A percentile compares a stretch with the other conserved stretches of the same genome.
Evolutionary conservation across 345 rosid species (phyloP).

Genomic region (Bruguiera parviflora): DNA sequence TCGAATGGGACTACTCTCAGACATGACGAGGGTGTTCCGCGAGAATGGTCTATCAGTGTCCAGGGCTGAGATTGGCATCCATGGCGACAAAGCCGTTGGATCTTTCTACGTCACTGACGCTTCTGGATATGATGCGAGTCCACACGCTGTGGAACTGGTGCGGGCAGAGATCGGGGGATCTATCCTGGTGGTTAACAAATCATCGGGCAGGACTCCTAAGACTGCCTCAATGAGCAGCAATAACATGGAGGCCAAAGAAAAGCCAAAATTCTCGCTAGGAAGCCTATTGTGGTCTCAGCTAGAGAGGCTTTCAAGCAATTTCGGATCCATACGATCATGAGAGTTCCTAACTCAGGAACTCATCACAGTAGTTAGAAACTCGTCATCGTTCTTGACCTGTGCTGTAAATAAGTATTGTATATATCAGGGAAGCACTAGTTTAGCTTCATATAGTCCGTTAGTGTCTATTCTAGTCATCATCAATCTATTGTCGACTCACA

Average conservation of each 20-base stretch:
- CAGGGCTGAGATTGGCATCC: conserved; percentile 54
- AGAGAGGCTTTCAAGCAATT: conserved; percentile 54
- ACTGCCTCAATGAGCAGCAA: conserved; percentile 26
- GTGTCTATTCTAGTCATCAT: background rate
- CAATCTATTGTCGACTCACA: background rate
- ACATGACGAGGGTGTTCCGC: conserved; percentile 57
- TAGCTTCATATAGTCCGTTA: background rate
- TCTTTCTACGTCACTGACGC: conserved; percentile 67
- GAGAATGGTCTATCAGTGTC: conserved; percentile 73
- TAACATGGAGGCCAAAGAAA: conserved; percentile 23
- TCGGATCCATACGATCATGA: conserved; percentile 42
- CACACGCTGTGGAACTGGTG: conserved; percentile 41
- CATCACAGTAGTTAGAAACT: background rate
- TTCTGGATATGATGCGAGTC: conserved; percentile 51
- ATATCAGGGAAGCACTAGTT: background rate
- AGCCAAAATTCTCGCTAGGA: conserved; percentile 53
- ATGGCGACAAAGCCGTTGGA: conserved; percentile 59
- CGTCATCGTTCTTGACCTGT: background rate
- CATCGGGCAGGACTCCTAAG: conserved; percentile 29
- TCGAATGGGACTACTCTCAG: conserved; percentile 60
- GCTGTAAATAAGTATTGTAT: background rate
- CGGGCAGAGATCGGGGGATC: conserved; percentile 63
- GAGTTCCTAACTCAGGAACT: conserved; percentile 15
- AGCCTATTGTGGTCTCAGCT: conserved; percentile 73
- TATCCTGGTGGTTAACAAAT: conserved; percentile 38